phyloP scores from a whole-genome alignment of 2,329 filamentous ascomycete genomes.

The Aspergillus ibericus region DNA sequence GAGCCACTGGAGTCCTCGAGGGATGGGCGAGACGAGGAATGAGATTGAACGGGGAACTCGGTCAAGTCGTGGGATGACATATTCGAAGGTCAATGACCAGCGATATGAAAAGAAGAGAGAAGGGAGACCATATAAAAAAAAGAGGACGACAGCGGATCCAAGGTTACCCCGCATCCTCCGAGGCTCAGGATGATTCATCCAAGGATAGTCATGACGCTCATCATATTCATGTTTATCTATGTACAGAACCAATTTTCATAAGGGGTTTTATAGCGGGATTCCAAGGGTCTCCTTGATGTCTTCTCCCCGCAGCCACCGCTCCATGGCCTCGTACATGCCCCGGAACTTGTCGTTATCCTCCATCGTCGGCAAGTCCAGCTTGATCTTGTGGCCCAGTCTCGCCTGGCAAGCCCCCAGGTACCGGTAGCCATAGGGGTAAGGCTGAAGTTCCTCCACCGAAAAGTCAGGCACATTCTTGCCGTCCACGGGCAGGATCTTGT shows the following conservation, averaged over 20 bases:
- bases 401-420: slow-evolving; percentile 4
- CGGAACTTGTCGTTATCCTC: slow-evolving; percentile 5
- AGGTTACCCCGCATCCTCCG: neutral
- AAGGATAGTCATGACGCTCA: neutral
- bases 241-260: neutral
- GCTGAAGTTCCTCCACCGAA: neutral
- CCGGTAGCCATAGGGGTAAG: slow-evolving; percentile 5
- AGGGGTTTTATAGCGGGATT: neutral
- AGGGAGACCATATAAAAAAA: neutral
- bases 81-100: neutral
- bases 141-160: neutral
- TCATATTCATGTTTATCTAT: neutral
- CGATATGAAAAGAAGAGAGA: neutral
- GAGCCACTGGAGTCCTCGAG: neutral
- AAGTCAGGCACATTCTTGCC: slow-evolving; percentile 2
- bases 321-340: slow-evolving; percentile 6
- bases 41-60: neutral
- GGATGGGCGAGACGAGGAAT: neutral
- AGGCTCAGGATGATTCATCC: neutral
- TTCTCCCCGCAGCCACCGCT: slow-evolving; percentile 1
- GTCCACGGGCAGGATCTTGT: slow-evolving; percentile 5
- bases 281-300: slow-evolving; percentile 3
- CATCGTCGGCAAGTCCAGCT: slow-evolving; percentile 5
- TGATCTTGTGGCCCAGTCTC: neutral
- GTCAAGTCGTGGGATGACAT: slow-evolving; percentile 11